These are phyloP conservation scores for Boletus sp. DNA, from an alignment of 768 basidiomycete genomes.

Conservation along the genomic window DNA sequence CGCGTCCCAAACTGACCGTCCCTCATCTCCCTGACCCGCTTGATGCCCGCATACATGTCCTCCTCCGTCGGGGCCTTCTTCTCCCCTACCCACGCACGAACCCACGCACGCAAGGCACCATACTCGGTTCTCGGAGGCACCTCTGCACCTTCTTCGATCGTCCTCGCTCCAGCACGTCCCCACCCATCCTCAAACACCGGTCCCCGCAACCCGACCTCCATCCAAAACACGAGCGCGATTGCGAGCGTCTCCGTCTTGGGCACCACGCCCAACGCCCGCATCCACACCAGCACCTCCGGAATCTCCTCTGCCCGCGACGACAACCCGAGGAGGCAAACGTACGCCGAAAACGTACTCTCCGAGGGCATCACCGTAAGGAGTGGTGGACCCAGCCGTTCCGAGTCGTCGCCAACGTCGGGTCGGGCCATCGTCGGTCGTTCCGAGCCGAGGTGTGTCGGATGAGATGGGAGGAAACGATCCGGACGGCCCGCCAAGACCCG, in stretches of 20 bases:
- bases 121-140: slow-evolving; percentile 20
- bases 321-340: slow-evolving; percentile 60
- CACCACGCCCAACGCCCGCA: slow-evolving; percentile 53
- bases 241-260: slow-evolving; percentile 60
- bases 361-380: slow-evolving; percentile 44
- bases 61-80: slow-evolving; percentile 41
- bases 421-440: slow-evolving; percentile 6
- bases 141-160: too few relatives aligned
- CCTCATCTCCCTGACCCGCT: slow-evolving; percentile 29
- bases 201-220: slow-evolving; percentile 62
- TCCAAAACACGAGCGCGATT: slow-evolving; percentile 66
- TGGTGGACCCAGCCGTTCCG: slow-evolving; percentile 13
- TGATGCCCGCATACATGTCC: slow-evolving; percentile 34
- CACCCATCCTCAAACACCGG: slow-evolving; percentile 53
- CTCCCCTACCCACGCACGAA: slow-evolving; percentile 57
- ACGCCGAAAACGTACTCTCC: slow-evolving; percentile 52
- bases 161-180: background rate
- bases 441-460: background rate
- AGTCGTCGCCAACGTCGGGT: background rate
- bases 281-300: slow-evolving; percentile 70
- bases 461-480: slow-evolving; percentile 9
- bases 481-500: slow-evolving; percentile 13
- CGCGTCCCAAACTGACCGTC: slow-evolving; percentile 20
- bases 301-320: slow-evolving; percentile 54
- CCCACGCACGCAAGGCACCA: slow-evolving; percentile 41